A percentile compares a stretch with the other conserved stretches of the same genome.
phyloP scores from a whole-genome alignment of 2,329 filamentous ascomycete species.

The Aureobasidium subglaciale region DNA sequence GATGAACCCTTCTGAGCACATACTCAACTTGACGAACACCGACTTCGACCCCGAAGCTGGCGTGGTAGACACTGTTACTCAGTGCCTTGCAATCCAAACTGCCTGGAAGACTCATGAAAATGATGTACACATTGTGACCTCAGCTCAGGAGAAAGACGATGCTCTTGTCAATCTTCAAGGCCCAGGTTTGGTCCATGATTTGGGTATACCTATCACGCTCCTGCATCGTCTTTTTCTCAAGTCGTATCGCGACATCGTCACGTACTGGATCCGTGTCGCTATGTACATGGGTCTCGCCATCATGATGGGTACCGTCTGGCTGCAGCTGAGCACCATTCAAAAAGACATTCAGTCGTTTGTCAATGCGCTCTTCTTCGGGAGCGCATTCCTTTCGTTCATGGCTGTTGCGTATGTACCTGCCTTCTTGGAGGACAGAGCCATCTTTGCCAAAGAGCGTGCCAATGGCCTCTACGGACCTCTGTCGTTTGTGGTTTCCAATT shows the following conservation, averaged over 20 bases:
- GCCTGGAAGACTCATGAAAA: not conserved
- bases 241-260: conserved; percentile 70
- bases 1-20: conserved; percentile 69
- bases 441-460: conserved; percentile 65
- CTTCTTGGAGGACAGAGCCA: conserved; percentile 67
- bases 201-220: conserved; percentile 39
- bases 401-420: conserved; percentile 71
- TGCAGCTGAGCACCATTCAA: conserved; percentile 61
- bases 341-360: conserved; percentile 68
- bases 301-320: conserved; percentile 81
- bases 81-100: conserved; percentile 22
- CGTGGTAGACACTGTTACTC: not conserved
- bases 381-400: conserved; percentile 45
- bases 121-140: not conserved
- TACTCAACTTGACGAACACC: conserved; percentile 67
- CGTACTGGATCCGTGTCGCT: conserved; percentile 68
- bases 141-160: not conserved
- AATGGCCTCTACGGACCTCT: conserved; percentile 72
- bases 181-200: not conserved
- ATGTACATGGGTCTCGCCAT: conserved; percentile 75
- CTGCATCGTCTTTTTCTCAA: conserved; percentile 76
- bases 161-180: not conserved
- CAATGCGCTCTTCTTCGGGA: conserved; percentile 60
- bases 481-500: conserved; percentile 67
- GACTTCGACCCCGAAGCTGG: conserved; percentile 54